Conservation (phyloP, 140 eudicot genomes). For the Anethum foeniculum region DNA sequence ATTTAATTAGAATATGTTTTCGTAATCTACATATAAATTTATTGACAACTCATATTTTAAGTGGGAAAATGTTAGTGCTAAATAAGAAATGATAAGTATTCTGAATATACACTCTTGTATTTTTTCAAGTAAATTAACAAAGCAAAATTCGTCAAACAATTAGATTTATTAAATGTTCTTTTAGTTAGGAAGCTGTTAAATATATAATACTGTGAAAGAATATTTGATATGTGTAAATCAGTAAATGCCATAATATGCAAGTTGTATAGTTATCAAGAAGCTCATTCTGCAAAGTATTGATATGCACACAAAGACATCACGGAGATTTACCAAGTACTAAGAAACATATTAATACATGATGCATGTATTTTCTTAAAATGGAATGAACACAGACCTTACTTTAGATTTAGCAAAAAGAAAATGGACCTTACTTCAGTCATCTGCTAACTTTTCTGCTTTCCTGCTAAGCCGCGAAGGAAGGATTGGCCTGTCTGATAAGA, state of each 20-base stretch:
- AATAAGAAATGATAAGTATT: too few species aligned
- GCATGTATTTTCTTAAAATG: background rate
- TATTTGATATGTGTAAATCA: too few species aligned
- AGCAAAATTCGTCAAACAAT: background rate
- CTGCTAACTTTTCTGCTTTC: conserved; percentile 20
- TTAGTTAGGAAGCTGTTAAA: background rate
- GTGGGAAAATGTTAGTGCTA: background rate
- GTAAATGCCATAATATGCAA: background rate
- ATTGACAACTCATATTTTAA: background rate
- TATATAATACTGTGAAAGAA: background rate
- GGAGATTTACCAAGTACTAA: conserved; percentile 1
- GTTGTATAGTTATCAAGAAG: background rate
- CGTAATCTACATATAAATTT: background rate
- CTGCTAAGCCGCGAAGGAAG: conserved; percentile 56
- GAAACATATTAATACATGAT: background rate
- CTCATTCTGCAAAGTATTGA: background rate
- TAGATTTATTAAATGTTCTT: too few species aligned
- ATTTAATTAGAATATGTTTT: background rate
- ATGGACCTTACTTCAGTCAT: conserved; percentile 12
- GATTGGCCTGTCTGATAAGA: conserved; percentile 17
- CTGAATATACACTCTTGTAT: background rate
- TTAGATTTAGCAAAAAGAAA: too few species aligned
- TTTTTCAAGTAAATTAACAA: background rate
- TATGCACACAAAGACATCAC: background rate
- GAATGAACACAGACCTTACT: background rate